These are phyloP conservation scores for Zymoseptoria brevis DNA, from an alignment of 2,329 filamentous ascomycete species.

Conservation along the genomic window DNA sequence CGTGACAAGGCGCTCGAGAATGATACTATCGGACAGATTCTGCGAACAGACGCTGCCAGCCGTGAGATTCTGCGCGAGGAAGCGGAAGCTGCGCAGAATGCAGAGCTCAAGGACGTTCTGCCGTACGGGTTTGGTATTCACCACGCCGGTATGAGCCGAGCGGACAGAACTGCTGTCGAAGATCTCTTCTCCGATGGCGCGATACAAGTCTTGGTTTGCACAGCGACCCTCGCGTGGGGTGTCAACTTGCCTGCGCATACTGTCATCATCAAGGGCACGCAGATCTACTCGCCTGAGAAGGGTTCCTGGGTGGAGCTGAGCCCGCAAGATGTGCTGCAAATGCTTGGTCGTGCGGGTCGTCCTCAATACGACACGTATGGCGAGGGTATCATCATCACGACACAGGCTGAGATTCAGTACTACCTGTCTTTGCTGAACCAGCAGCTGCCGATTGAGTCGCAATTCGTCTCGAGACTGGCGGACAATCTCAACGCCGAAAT, in stretches of 20 bases:
- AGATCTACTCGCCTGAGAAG: constrained; percentile 96
- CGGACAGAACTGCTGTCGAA: constrained; percentile 91
- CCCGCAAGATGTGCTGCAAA: constrained; percentile 94
- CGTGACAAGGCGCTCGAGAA: constrained; percentile 93
- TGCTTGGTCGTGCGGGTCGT: constrained; percentile 93
- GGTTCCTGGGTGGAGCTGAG: constrained; percentile 97
- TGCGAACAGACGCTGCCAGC: constrained; percentile 85
- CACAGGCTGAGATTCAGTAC: constrained; percentile 90
- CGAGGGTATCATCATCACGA: constrained; percentile 97
- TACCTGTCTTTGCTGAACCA: constrained; percentile 95
- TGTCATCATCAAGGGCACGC: constrained; percentile 97
- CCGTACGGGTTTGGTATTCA: constrained; percentile 98
- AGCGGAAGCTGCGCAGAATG: constrained; percentile 70
- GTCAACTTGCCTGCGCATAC: constrained; percentile 97
- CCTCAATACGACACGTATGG: constrained; percentile 97
- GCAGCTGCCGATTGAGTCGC: constrained; percentile 94
- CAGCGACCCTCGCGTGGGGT: constrained; percentile 97
- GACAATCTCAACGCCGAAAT: constrained; percentile 96
- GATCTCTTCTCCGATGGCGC: constrained; percentile 86
- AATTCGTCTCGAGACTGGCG: constrained; percentile 83
- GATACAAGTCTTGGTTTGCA: constrained; percentile 93
- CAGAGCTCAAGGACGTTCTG: constrained; percentile 84
- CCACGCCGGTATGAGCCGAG: constrained; percentile 91
- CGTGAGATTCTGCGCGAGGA: constrained; percentile 82
- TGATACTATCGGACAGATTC: constrained; percentile 92